Conservation (phyloP, 108 stramenopile genomes). For the Nannochloropsis salina region DNA sequence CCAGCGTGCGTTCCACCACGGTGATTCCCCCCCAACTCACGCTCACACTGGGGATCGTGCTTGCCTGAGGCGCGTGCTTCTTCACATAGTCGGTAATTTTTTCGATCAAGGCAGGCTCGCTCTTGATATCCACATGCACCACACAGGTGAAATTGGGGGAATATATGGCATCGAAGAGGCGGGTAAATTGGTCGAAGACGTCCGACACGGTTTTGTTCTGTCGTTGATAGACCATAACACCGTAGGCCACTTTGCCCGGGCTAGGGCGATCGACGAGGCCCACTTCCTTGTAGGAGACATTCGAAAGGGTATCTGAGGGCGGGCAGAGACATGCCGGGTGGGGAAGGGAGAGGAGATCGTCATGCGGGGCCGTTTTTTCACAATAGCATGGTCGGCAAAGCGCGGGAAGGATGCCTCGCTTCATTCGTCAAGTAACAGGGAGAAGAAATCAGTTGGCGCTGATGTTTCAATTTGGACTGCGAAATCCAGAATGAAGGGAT, state of each 20-base stretch:
- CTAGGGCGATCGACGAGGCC: slow-evolving; percentile 8
- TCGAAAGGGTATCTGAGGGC: neutral
- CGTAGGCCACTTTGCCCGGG: slow-evolving; percentile 38
- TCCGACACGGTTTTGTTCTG: neutral
- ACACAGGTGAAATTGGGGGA: neutral
- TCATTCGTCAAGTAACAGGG: too few species aligned
- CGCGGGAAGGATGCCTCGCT: too few species aligned
- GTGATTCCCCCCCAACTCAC: slow-evolving; percentile 46
- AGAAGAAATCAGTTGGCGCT: too few species aligned
- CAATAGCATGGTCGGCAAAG: too few species aligned
- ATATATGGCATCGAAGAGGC: slow-evolving; percentile 20
- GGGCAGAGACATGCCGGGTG: neutral
- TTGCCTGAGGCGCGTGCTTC: neutral
- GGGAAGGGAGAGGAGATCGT: neutral
- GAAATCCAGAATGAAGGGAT: too few species aligned
- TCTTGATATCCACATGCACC: slow-evolving; percentile 24
- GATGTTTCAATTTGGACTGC: too few species aligned
- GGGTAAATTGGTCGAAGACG: slow-evolving; percentile 2
- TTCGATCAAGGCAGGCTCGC: slow-evolving; percentile 23
- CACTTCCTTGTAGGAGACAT: neutral
- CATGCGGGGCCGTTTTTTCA: too few species aligned
- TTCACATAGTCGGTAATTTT: neutral
- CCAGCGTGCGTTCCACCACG: slow-evolving; percentile 49
- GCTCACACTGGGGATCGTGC: slow-evolving; percentile 31
- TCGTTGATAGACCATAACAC: slow-evolving; percentile 45